Evolutionary conservation across 495 filamentous ascomycete species (phyloP).

Genomic region (Aspergillus panamensis): DNA sequence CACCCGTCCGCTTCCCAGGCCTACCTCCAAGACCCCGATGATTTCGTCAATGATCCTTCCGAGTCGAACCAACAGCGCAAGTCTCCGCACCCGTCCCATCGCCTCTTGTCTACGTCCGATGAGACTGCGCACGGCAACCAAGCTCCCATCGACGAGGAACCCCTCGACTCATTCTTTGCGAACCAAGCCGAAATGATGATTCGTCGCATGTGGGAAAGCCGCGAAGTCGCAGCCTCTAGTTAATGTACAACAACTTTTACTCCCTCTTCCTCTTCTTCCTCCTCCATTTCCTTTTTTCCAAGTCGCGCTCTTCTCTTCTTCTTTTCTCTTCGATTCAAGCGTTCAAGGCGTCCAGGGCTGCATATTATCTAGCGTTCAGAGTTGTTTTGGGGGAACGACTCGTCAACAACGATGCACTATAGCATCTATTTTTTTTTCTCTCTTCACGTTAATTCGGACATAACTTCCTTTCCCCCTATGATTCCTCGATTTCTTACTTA

Average conservation of each 20-base stretch:
- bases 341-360: conserved; percentile 2
- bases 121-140: conserved; percentile 26
- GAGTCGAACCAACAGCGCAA: conserved; percentile 24
- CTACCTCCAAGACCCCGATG: conserved; percentile 31
- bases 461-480: not conserved
- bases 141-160: conserved; percentile 24
- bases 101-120: conserved; percentile 42
- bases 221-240: conserved; percentile 40
- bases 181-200: conserved; percentile 42
- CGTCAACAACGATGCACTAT: too few species aligned
- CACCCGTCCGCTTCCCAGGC: conserved; percentile 32
- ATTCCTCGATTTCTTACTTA: not conserved
- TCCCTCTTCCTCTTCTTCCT: conserved; percentile 2
- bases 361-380: conserved; percentile 16
- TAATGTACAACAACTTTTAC: conserved; percentile 19
- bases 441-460: too few species aligned
- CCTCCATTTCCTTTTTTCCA: not conserved
- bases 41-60: conserved; percentile 30
- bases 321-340: conserved; percentile 3
- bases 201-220: conserved; percentile 49
- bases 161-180: conserved; percentile 22
- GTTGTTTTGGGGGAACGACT: not conserved
- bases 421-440: not conserved
- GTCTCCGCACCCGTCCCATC: conserved; percentile 38
- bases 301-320: conserved; percentile 1